These are phyloP conservation scores for Pyrrhoderma lamaoense DNA, from an alignment of 1,284 basidiomycete genomes.

Conservation along the genomic window DNA sequence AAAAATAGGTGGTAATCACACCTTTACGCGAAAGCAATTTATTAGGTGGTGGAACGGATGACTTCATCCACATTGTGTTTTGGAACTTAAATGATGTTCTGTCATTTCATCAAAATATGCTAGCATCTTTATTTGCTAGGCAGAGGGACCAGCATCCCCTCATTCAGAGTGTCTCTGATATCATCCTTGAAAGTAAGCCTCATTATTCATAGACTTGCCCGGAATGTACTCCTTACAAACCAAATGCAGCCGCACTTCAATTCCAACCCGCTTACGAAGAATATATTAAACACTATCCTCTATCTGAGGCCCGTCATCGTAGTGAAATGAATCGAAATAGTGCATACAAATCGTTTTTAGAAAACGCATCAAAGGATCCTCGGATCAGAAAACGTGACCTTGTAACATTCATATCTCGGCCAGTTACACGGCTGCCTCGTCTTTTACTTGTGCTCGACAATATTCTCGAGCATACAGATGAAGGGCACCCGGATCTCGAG, in stretches of 20 bases:
- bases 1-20: constrained; percentile 58
- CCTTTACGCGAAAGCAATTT: constrained; percentile 47
- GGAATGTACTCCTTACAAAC: not conserved
- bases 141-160: constrained; percentile 77
- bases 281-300: constrained; percentile 79
- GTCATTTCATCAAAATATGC: constrained; percentile 55
- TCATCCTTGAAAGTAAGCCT: constrained; percentile 60
- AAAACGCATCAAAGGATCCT: constrained; percentile 53
- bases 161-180: constrained; percentile 68
- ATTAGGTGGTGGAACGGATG: constrained; percentile 41
- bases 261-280: constrained; percentile 63
- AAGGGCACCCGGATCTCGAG: constrained; percentile 61
- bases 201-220: not conserved
- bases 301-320: constrained; percentile 71
- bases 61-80: constrained; percentile 69
- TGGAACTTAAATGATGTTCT: constrained; percentile 62
- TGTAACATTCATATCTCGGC: constrained; percentile 73
- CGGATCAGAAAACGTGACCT: constrained; percentile 71
- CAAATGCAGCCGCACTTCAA: constrained; percentile 28
- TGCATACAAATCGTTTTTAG: constrained; percentile 58
- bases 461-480: constrained; percentile 54
- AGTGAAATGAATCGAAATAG: constrained; percentile 61
- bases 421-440: constrained; percentile 75
- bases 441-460: constrained; percentile 68
- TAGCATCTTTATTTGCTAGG: constrained; percentile 59